Base-by-base conservation (phyloP, 2,329 filamentous ascomycete genomes). In the Colletotrichum nymphaeae region DNA sequence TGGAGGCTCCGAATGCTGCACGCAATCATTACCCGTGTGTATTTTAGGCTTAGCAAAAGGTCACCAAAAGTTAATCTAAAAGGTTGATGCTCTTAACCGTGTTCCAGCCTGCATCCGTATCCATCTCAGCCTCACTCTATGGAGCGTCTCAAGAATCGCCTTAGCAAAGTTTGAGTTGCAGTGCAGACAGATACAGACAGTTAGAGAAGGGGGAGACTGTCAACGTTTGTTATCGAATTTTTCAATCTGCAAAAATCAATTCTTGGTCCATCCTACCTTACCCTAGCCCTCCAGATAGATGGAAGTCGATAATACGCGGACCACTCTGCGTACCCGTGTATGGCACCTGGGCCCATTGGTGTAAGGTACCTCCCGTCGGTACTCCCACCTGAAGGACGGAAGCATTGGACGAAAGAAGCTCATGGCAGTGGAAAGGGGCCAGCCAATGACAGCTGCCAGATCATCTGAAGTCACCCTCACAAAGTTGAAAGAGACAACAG, bases 381-480 rank as follows among this genome's bases (percentile, higher is more conserved):
- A 22, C 37, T 22, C 14, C 24, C 26, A 26, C 42, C 42, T 60
- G 63, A 62, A 32, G 68, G 37, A 42, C 37, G 37, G 37, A 52
- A 42, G 32, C 24, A 67, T 67, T 46, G 63, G 56, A 67, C 28
- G 53, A 65, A 46, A 59, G 46, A 65, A 70, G 67, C 59, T 60
- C 24, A 6, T 28, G 58, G n/a, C 37, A 6, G n/a, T 46, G n/a
- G 55, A 46, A 37, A 56, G 59, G 59, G 16, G 30, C 22, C 26
- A 24, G n/a, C 66, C 59, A 69, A 69, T 63, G 58, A 63, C 52
- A 57, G 69, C 42, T 52, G 58, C 37, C 35, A n/a, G 8, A 37
- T 52, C 69, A 14, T 69, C 53, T 53, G 59, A 35, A 30, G 28
- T 42, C 46, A 52, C 58, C 30, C 57, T 63, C 42, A 24, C 49